Evolutionary conservation across 345 rosid species (phyloP), one percentile per base, ranked within the genome.

Genomic region (Punica granatum): DNA sequence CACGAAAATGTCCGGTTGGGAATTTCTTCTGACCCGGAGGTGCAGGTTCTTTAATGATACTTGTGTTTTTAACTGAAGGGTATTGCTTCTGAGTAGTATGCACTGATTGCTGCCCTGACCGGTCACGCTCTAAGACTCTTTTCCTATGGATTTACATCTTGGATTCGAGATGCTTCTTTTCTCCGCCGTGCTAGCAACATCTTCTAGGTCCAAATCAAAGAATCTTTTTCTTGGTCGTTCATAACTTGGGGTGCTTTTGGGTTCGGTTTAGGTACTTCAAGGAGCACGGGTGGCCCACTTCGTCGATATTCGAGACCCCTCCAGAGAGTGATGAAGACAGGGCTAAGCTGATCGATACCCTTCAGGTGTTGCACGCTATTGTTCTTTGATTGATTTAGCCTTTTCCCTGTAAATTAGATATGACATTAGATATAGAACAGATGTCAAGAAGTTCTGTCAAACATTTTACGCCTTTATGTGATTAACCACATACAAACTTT

Each of bases 201-300:
- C 5, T 65, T 19, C 0, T 12, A 28, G 49, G 1, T 62, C 44
- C 33, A 32, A 43, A 21, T 71, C 34, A n/a, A 48, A 19, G 41
- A 71, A 58, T 1, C 64, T 33, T 7, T 41, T 23, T 49, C 26
- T 64, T 70, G 28, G 60, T 43, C 8, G 2, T 18, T 58, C 42
- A 37, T 1, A 6, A 14, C 12, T 32, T 48, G 25, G 28, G 51
- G 36, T 21, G n/a, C n/a, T 60, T 15, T 18, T 42, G 59, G 58
- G 21, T 30, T 60, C 23, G 31, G 19, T 54, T 23, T 43, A 88
- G 95, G 97, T 89, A 93, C 79, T 93, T 93, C 61, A 89, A 82
- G 75, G 95, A 93, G 78, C 77, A 89, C 42, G 99, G 95, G 8
- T 93, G 99, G 97, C 99, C 99, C 34, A 82, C 84, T 36, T 93